phyloP scores from a whole-genome alignment of 2,329 filamentous ascomycete genomes.

The Monosporascus ibericus region DNA sequence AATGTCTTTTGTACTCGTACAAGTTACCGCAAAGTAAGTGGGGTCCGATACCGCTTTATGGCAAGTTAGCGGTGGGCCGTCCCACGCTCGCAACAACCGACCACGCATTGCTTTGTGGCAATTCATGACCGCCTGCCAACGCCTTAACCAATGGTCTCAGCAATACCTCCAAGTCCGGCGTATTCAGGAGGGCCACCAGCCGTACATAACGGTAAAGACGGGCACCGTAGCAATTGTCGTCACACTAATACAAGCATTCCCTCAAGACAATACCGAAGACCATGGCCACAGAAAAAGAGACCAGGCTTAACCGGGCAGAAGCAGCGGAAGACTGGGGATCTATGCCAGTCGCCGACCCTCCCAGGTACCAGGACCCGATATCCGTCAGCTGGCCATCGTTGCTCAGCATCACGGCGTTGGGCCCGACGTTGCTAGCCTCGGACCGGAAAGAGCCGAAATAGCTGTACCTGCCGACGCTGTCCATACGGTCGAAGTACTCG shows the following conservation, averaged over 20 bases:
- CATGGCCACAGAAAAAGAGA: neutral
- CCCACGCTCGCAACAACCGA: no score
- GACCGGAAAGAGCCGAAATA: conserved; percentile 73
- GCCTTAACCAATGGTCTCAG: neutral
- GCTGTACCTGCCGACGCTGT: conserved; percentile 61
- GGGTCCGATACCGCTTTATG: no score
- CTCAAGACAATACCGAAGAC: neutral
- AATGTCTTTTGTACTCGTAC: no score
- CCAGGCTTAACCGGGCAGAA: neutral
- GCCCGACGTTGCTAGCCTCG: conserved; percentile 64
- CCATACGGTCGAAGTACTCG: conserved; percentile 60
- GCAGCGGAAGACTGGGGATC: conserved; percentile 22
- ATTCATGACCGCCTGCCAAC: neutral
- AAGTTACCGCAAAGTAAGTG: no score
- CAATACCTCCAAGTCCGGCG: no score
- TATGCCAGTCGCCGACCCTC: conserved; percentile 42
- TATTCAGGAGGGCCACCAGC: no score
- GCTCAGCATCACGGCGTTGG: conserved; percentile 66
- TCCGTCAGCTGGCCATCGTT: conserved; percentile 63
- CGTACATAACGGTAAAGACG: no score
- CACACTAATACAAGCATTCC: neutral
- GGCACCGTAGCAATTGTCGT: no score
- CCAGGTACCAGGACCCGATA: conserved; percentile 74
- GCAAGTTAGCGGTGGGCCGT: no score
- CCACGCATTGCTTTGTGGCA: neutral